These are phyloP conservation scores for Plectranthus barbatus DNA, from an alignment of 257 asterid genomes.

Conservation along the genomic window DNA sequence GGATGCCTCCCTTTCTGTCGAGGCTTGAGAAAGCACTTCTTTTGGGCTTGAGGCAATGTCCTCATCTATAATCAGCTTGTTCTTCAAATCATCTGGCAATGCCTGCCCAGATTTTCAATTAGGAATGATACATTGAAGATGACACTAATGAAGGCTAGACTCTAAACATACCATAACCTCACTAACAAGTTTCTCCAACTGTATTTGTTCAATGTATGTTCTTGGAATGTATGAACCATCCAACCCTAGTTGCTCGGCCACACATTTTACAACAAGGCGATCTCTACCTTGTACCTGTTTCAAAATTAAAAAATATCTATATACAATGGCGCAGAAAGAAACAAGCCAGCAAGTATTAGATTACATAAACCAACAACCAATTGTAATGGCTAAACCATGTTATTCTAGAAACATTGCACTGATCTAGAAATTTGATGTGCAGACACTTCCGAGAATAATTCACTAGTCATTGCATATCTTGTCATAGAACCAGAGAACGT, in stretches of 20 bases:
- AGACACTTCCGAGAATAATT: not conserved
- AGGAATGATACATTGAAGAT: constrained; percentile 12
- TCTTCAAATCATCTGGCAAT: constrained; percentile 88
- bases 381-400: not conserved
- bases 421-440: not conserved
- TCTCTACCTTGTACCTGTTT: constrained; percentile 93
- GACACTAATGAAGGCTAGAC: not conserved
- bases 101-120: constrained; percentile 46
- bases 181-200: constrained; percentile 84
- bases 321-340: no score
- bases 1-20: constrained; percentile 51
- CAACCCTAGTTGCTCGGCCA: constrained; percentile 79
- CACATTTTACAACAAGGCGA: constrained; percentile 48
- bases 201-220: constrained; percentile 95
- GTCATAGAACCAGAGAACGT: not conserved
- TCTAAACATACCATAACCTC: constrained; percentile 90
- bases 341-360: not conserved
- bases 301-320: no score
- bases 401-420: not conserved
- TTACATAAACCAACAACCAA: not conserved
- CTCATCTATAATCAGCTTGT: constrained; percentile 86
- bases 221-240: constrained; percentile 86
- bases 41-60: constrained; percentile 78
- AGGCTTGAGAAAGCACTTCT: constrained; percentile 75
- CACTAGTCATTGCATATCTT: not conserved